These are phyloP conservation scores for Crithidia bombi DNA, from an alignment of 208 protist genomes.

Conservation along the genomic window DNA sequence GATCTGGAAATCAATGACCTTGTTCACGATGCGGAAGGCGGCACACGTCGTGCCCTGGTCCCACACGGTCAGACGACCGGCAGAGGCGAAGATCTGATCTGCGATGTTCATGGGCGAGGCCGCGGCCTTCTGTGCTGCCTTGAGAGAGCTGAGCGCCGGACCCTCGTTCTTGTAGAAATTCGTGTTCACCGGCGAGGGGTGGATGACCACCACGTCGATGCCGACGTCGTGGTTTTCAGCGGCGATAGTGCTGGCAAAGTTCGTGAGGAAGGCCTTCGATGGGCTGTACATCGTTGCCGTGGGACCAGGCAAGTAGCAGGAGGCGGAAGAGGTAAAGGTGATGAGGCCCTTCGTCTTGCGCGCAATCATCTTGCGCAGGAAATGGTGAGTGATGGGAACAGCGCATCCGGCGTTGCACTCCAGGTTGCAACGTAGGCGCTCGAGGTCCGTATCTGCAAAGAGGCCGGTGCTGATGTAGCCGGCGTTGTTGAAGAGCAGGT, in stretches of 20 bases:
- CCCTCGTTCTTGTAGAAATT: constrained; percentile 92
- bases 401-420: constrained; percentile 91
- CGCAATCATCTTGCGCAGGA: constrained; percentile 88
- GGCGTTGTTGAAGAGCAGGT: constrained; percentile 94
- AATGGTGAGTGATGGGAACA: constrained; percentile 90
- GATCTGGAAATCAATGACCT: constrained; percentile 86
- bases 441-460: constrained; percentile 85
- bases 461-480: constrained; percentile 93
- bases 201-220: constrained; percentile 88
- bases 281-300: constrained; percentile 90
- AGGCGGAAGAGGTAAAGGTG: constrained; percentile 88
- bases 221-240: constrained; percentile 82
- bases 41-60: constrained; percentile 81
- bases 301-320: constrained; percentile 86
- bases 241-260: constrained; percentile 83
- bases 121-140: constrained; percentile 73
- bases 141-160: constrained; percentile 72
- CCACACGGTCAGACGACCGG: constrained; percentile 84
- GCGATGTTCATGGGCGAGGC: constrained; percentile 81
- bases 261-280: constrained; percentile 92
- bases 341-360: constrained; percentile 79
- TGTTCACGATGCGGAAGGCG: constrained; percentile 77
- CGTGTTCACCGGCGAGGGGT: constrained; percentile 88
- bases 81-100: constrained; percentile 82
- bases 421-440: constrained; percentile 84